Evolutionary conservation across 2,329 filamentous ascomycete species (phyloP).

Genomic region (Ascochyta lentis): DNA sequence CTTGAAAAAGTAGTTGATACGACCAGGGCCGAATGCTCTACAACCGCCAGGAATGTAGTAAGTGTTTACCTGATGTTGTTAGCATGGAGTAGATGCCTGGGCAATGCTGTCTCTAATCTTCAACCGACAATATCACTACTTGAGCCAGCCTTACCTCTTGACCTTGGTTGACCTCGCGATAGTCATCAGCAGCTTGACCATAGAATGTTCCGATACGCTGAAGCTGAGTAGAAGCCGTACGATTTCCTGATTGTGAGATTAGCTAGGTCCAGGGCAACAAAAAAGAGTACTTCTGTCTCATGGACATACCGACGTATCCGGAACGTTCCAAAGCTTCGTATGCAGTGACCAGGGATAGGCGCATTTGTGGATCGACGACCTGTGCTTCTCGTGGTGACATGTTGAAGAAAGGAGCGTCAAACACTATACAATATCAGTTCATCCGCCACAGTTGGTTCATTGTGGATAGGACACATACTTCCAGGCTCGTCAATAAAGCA

Average conservation of each 20-base stretch:
- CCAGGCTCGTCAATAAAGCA: no score
- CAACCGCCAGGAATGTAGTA: no score
- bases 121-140: no score
- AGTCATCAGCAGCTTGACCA: slow-evolving; percentile 7
- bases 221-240: slow-evolving; percentile 15
- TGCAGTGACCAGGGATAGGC: slow-evolving; percentile 24
- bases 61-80: no score
- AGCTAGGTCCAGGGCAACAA: no score
- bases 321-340: slow-evolving; percentile 16
- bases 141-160: no score
- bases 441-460: no score
- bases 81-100: no score
- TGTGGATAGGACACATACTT: no score
- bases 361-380: slow-evolving; percentile 33
- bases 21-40: neutral
- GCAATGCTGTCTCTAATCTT: no score
- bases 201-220: neutral
- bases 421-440: neutral
- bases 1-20: slow-evolving; percentile 23
- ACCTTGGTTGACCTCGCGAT: slow-evolving; percentile 17
- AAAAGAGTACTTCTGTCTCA: no score
- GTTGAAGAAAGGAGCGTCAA: neutral
- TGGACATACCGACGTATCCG: no score
- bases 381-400: neutral
- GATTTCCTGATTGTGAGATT: slow-evolving; percentile 34